These are phyloP conservation scores for Botryosphaeria agaves DNA, from an alignment of 2,329 filamentous ascomycete genomes.

Conservation along the genomic window DNA sequence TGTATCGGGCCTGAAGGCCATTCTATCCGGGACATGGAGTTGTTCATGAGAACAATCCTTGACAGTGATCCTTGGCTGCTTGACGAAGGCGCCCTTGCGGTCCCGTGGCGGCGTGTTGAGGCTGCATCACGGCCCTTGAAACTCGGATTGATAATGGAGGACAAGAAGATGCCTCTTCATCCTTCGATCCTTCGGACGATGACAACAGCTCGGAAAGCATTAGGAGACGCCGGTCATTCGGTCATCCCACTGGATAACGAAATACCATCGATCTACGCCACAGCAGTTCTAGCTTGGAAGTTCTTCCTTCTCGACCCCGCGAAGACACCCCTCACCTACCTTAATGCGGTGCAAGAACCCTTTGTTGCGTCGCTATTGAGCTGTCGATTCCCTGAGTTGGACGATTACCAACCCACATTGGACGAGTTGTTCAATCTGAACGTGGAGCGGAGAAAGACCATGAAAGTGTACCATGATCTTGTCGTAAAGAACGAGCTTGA, in stretches of 20 bases:
- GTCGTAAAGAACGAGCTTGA: slow-evolving; percentile 29
- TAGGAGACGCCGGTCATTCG: slow-evolving; percentile 27
- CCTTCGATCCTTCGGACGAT: slow-evolving; percentile 32
- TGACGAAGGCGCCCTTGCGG: slow-evolving; percentile 23
- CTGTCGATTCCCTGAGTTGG: slow-evolving; percentile 13
- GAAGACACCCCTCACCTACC: slow-evolving; percentile 14
- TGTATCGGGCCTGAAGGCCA: slow-evolving; percentile 26
- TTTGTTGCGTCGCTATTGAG: slow-evolving; percentile 22
- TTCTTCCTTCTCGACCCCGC: slow-evolving; percentile 24
- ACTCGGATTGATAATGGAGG: slow-evolving; percentile 31
- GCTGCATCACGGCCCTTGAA: slow-evolving; percentile 6
- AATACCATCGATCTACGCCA: slow-evolving; percentile 14
- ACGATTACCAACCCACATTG: slow-evolving; percentile 15
- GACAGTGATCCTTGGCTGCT: slow-evolving; percentile 25
- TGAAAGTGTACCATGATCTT: slow-evolving; percentile 22
- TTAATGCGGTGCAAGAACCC: slow-evolving; percentile 25
- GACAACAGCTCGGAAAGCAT: slow-evolving; percentile 17
- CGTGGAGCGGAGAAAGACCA: slow-evolving; percentile 15
- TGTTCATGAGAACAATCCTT: slow-evolving; percentile 25
- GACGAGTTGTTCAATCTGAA: slow-evolving; percentile 26
- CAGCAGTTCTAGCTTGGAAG: slow-evolving; percentile 20
- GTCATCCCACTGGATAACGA: slow-evolving; percentile 19
- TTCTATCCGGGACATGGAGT: slow-evolving; percentile 20
- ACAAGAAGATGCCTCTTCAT: slow-evolving; percentile 30
- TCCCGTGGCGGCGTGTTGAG: slow-evolving; percentile 27